Evolutionary conservation across 2,329 filamentous ascomycete genomes (phyloP).

Genomic region (Penicillium nordicum): DNA sequence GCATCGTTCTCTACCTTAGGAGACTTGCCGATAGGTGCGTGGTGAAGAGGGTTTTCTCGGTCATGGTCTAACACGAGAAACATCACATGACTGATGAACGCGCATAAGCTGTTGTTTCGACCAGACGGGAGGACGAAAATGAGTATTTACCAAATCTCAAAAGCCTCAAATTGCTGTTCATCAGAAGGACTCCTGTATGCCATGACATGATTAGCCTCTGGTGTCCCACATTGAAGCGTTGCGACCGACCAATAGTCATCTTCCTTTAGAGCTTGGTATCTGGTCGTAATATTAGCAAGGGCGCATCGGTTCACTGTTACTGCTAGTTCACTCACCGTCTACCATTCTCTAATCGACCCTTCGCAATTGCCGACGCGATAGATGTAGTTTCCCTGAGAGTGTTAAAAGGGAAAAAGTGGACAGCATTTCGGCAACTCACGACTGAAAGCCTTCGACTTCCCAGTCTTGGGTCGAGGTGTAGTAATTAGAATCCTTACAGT

Average conservation of each 20-base stretch:
- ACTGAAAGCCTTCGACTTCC: constrained; percentile 11
- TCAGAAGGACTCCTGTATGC: constrained; percentile 17
- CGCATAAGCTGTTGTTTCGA: neutral
- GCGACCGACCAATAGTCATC: constrained; percentile 19
- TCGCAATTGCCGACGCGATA: constrained; percentile 13
- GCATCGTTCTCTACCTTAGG: constrained; percentile 9
- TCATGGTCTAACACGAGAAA: constrained; percentile 18
- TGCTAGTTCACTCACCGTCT: constrained; percentile 20
- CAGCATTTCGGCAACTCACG: constrained; percentile 5
- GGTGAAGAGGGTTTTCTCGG: constrained; percentile 14
- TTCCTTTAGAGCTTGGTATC: constrained; percentile 18
- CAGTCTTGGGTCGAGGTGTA: constrained; percentile 2
- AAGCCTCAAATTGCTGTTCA: constrained; percentile 20
- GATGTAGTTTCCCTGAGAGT: constrained; percentile 15
- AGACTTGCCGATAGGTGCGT: constrained; percentile 12
- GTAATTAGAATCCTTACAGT: constrained; percentile 9
- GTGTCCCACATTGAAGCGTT: neutral
- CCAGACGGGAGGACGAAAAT: neutral
- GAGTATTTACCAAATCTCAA: constrained; percentile 15
- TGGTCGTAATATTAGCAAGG: neutral
- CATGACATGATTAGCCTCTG: neutral
- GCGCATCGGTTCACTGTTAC: constrained; percentile 6
- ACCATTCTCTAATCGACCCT: constrained; percentile 16
- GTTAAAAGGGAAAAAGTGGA: neutral
- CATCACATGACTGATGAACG: constrained; percentile 10